phyloP scores from a whole-genome alignment of 2,329 filamentous ascomycete species.

The Epichloe baconii region DNA sequence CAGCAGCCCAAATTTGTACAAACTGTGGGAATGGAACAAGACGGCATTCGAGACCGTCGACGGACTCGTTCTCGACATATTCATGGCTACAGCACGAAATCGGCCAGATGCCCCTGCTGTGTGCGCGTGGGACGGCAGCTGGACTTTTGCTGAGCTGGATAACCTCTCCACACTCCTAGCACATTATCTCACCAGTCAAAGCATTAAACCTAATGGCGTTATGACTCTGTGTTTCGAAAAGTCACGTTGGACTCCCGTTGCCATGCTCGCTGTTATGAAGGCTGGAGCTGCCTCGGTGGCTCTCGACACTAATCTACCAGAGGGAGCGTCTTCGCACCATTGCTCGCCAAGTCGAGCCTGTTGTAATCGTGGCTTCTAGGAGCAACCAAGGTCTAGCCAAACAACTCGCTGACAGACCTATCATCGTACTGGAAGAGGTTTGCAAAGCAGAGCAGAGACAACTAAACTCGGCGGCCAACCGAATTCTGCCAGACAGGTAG shows the following conservation, averaged over 20 bases:
- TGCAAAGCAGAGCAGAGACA: too few relatives aligned
- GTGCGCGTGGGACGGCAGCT: background rate
- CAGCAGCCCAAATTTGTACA: too few relatives aligned
- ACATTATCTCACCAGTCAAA: slow-evolving; percentile 3
- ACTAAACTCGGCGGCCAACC: background rate
- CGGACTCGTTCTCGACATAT: too few relatives aligned
- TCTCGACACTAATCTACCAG: slow-evolving; percentile 7
- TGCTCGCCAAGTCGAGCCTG: background rate
- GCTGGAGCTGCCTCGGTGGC: slow-evolving; percentile 14
- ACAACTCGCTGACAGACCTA: background rate
- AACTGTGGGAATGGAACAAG: too few relatives aligned
- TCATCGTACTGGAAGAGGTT: background rate
- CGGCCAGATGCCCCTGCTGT: too few relatives aligned
- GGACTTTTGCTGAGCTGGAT: slow-evolving; percentile 13
- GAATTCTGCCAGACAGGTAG: background rate
- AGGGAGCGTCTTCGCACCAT: slow-evolving; percentile 4
- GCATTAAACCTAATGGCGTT: slow-evolving; percentile 12
- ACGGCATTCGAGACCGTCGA: too few relatives aligned
- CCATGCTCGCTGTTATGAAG: slow-evolving; percentile 21
- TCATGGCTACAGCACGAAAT: too few relatives aligned
- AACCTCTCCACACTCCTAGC: slow-evolving; percentile 4
- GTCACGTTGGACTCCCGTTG: slow-evolving; percentile 18
- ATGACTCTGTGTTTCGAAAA: slow-evolving; percentile 23
- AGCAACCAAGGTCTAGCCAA: background rate
- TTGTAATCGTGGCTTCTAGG: background rate